Evolutionary conservation across 2,329 filamentous ascomycete genomes (phyloP).

Genomic region (Hymenoscyphus salicellus): DNA sequence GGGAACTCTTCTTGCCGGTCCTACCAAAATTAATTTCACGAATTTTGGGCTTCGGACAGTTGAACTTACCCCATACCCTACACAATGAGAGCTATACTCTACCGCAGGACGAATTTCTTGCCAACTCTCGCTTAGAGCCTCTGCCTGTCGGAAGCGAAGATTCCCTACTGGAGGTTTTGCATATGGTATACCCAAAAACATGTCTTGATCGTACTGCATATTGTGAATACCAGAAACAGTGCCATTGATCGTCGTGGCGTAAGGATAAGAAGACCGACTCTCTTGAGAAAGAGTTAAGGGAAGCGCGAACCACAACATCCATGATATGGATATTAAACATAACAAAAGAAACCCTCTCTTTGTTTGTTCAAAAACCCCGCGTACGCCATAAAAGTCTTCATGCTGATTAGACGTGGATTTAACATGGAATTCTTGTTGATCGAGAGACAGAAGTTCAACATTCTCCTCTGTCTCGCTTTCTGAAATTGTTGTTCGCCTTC

Average conservation of each 20-base stretch:
- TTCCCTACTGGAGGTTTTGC: slow-evolving; percentile 19
- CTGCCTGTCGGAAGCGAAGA: slow-evolving; percentile 15
- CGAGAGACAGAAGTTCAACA: too few species aligned
- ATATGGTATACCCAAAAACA: slow-evolving; percentile 26
- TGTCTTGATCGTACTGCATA: slow-evolving; percentile 20
- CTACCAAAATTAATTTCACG: slow-evolving; percentile 4
- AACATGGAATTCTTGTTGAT: too few species aligned
- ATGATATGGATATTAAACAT: too few species aligned
- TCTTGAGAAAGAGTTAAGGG: too few species aligned
- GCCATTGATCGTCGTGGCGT: slow-evolving; percentile 19
- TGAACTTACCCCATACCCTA: neutral
- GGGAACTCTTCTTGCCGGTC: slow-evolving; percentile 2
- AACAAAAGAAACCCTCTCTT: too few species aligned
- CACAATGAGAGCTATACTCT: neutral
- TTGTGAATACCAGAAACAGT: slow-evolving; percentile 22
- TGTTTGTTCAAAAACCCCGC: too few species aligned
- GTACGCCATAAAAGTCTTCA: too few species aligned
- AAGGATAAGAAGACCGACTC: too few species aligned
- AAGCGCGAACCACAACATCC: too few species aligned
- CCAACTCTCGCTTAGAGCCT: slow-evolving; percentile 16
- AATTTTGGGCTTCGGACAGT: neutral
- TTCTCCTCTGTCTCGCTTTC: too few species aligned
- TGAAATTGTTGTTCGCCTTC: too few species aligned
- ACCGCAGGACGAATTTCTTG: slow-evolving; percentile 12
- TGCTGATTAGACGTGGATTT: too few species aligned